Conservation (phyloP, 805 yeast species). For the Saccharomycopsis sp. region DNA sequence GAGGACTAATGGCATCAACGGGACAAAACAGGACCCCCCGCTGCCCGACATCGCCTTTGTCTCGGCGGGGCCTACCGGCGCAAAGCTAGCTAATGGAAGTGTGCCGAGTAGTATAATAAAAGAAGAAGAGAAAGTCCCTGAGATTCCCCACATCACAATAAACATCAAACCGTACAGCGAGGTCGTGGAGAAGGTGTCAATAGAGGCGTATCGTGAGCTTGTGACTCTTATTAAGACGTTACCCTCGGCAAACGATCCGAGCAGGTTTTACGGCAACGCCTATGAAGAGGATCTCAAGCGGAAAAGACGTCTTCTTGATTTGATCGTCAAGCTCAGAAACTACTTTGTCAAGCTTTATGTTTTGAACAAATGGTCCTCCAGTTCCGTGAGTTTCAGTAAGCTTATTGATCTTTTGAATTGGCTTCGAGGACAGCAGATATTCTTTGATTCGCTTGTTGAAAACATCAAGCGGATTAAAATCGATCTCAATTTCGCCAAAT, state of each 20-base stretch:
- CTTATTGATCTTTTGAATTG: slow-evolving; percentile 84
- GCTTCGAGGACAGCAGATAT: slow-evolving; percentile 73
- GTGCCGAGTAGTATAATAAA: neutral
- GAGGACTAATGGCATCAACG: neutral
- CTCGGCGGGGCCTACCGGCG: neutral
- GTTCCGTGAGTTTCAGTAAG: slow-evolving; percentile 60
- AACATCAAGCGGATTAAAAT: slow-evolving; percentile 17
- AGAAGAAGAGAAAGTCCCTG: neutral
- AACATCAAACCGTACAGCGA: slow-evolving; percentile 19
- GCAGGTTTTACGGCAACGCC: slow-evolving; percentile 17
- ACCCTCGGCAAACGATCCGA: slow-evolving; percentile 15
- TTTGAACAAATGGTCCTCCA: slow-evolving; percentile 78
- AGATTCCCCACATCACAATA: slow-evolving; percentile 14
- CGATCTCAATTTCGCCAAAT: slow-evolving; percentile 48
- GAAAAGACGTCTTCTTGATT: slow-evolving; percentile 61
- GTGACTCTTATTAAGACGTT: slow-evolving; percentile 11
- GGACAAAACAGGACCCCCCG: neutral
- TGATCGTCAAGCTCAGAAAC: slow-evolving; percentile 68
- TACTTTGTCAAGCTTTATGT: slow-evolving; percentile 83
- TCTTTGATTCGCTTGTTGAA: slow-evolving; percentile 63
- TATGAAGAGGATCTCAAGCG: slow-evolving; percentile 19
- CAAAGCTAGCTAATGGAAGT: too few relatives aligned
- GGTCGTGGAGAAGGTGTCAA: slow-evolving; percentile 11
- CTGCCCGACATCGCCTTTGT: neutral
- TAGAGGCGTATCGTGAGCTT: slow-evolving; percentile 15